A percentile compares a stretch with the other conserved stretches of the same genome.
These are phyloP conservation scores for Venustampulla echinocandica DNA, from an alignment of 495 filamentous ascomycete genomes.

Conservation along the genomic window DNA sequence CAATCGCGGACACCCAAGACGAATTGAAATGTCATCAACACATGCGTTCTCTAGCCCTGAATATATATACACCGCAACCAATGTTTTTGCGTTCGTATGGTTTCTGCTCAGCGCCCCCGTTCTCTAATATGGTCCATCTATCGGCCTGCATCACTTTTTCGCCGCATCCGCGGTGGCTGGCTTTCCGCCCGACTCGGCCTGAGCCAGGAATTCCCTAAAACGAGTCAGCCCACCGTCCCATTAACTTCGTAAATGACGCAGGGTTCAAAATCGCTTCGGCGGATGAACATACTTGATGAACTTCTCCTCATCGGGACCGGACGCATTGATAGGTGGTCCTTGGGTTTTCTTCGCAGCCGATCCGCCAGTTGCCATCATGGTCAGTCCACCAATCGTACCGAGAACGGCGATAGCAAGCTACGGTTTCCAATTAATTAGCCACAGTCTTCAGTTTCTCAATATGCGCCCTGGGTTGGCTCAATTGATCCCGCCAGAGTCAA, in stretches of 20 bases:
- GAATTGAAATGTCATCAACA: no score
- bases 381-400: conserved; percentile 51
- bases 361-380: conserved; percentile 47
- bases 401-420: conserved; percentile 87
- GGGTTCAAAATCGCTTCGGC: background rate
- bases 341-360: conserved; percentile 47
- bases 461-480: background rate
- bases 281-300: conserved; percentile 82
- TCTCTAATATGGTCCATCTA: no score
- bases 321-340: conserved; percentile 77
- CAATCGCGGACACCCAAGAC: no score
- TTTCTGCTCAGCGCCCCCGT: no score
- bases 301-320: conserved; percentile 85
- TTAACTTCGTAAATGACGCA: no score
- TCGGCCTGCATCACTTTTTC: conserved; percentile 60
- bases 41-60: no score
- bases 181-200: conserved; percentile 62
- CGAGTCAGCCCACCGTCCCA: conserved; percentile 22
- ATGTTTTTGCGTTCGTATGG: no score
- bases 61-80: no score
- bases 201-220: conserved; percentile 68
- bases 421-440: conserved; percentile 14
- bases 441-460: background rate
- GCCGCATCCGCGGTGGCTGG: conserved; percentile 43
- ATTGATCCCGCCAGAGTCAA: conserved; percentile 1